Evolutionary conservation across 768 basidiomycete species (phyloP).

Genomic region (Steccherinum ochraceum): DNA sequence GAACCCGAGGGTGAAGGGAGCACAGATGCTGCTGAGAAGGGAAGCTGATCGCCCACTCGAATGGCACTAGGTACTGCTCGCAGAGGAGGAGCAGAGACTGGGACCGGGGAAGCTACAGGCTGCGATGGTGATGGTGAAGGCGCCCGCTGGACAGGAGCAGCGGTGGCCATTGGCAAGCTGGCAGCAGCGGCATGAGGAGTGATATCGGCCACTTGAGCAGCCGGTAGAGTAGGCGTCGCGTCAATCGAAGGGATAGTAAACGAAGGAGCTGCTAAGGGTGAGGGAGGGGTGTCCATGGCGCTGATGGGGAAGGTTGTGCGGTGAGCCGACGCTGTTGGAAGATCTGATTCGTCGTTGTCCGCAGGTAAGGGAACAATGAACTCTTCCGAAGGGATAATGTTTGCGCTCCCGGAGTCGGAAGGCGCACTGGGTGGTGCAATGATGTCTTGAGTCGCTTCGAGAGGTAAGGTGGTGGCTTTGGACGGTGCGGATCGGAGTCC

Average conservation of each 20-base stretch:
- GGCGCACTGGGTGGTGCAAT: not conserved
- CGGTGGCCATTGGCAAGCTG: not conserved
- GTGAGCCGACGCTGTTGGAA: slow-evolving; percentile 22
- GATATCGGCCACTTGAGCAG: slow-evolving; percentile 1
- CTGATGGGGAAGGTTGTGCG: slow-evolving; percentile 19
- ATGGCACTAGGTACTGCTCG: slow-evolving; percentile 13
- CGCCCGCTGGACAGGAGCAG: not conserved
- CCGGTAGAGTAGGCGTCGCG: slow-evolving; percentile 7
- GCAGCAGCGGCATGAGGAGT: not conserved
- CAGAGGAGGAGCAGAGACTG: not conserved
- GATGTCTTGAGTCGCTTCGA: not conserved
- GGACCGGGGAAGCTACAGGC: not conserved
- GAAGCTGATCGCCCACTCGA: slow-evolving; percentile 12
- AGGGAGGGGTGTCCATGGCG: slow-evolving; percentile 7
- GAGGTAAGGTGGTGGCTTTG: not conserved
- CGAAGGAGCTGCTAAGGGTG: slow-evolving; percentile 1
- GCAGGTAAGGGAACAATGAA: slow-evolving; percentile 28
- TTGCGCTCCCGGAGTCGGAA: slow-evolving; percentile 7
- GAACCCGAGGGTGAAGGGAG: not conserved
- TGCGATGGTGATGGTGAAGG: not conserved
- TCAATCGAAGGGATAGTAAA: slow-evolving; percentile 6
- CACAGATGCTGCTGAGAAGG: slow-evolving; percentile 6
- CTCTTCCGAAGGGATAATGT: slow-evolving; percentile 24
- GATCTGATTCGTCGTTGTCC: slow-evolving; percentile 15
- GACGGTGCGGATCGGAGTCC: not conserved